Evolutionary conservation across 805 yeast genomes (phyloP), one percentile per base, ranked within the genome.

Genomic region (Tetrapisispora iriomotensis): DNA sequence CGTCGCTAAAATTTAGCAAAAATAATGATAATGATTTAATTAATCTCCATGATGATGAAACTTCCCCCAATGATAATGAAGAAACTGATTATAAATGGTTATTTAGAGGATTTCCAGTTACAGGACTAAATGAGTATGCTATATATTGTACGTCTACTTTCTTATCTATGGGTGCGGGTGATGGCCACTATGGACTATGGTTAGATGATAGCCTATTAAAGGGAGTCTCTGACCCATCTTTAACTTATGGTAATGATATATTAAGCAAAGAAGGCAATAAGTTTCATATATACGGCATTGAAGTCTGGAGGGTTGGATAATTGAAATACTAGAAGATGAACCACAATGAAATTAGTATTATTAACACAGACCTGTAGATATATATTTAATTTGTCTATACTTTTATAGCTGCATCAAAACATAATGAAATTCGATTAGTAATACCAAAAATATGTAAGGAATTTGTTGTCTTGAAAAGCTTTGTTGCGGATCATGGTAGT

Each of bases 121-220:
- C 96, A 1, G 95, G 96, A 0, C 52, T 81, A 35, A 90, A 92
- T 58, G 95, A 86, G 54, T 88, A 79, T 59, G 72, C 84, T 32
- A 77, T 90, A 14, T 85, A 83, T 56, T 84, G 95, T 40, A 82
- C 87, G 32, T 75, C 77, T 44, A 69, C 74, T 20, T 86, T 77
- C 52, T 65, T 92, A 24, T 79, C 95, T 17, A 70, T 92, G 49
- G 98, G 97, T 1, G 90, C 94, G 0, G 94, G 96, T 1, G 80
- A 81, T 49, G 96, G 96, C 2, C 85, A 83, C 52, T 87, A 86
- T 60, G 97, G 96, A 0, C 65, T 92, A 13, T 90, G 94, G 86
- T 66, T 87, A 12, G 95, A 85, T 54, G 79, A 76, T 39, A 75
- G 79, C 31, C 67, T 90, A 30, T 65, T 72, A 40, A 70, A 71